Base-by-base conservation (phyloP, 371 early-diverging fungal genomes). In the Rhizopus stolonifer region DNA sequence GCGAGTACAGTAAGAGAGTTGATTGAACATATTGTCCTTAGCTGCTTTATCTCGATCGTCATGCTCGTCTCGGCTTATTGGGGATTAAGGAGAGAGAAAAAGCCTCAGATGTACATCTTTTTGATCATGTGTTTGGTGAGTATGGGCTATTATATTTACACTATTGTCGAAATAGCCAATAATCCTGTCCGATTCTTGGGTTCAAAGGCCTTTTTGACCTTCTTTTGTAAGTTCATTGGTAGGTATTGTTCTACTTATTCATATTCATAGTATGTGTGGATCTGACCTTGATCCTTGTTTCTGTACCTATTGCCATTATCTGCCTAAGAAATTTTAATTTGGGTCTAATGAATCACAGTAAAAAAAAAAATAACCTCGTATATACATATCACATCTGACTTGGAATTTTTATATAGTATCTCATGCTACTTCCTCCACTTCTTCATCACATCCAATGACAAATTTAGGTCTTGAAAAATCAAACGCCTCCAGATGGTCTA, bases 1-100 rank as follows among this genome's bases (percentile, higher is more conserved):
- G 80, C 69, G 60, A 65, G n/a, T 10, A 56, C 68, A 13, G 39
- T 77, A 13, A 60, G 63, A 15, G 61, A 73, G 47, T 22, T 75
- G 26, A 62, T 75, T 29, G 67, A 67, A 54, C 78, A 93, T 43
- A 93, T 93, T 7, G 76, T 92, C 24, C 80, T 86, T 8, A 85
- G 91, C 32, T 74, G 94, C 42, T 83, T 89, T 0, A 58, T 87
- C 11, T 86, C 90, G 11, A 61, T 93, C 38, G 39, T 74, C 15
- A 83, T 93, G 49, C 69, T 94, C 23, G 65, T 79, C 13, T 46
- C 86, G 21, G 94, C 92, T 11, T 82, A 89, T 43, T 91, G 85
- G 65, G 92, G 89, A 5, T 84, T 93, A 56, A 61, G 56, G 45
- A 66, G 80, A 36, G 91, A 90, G 61, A 80, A 82, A 54, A 76